These are phyloP conservation scores for Nemania bipapillata DNA, from an alignment of 2,329 filamentous ascomycete species.

Conservation along the genomic window DNA sequence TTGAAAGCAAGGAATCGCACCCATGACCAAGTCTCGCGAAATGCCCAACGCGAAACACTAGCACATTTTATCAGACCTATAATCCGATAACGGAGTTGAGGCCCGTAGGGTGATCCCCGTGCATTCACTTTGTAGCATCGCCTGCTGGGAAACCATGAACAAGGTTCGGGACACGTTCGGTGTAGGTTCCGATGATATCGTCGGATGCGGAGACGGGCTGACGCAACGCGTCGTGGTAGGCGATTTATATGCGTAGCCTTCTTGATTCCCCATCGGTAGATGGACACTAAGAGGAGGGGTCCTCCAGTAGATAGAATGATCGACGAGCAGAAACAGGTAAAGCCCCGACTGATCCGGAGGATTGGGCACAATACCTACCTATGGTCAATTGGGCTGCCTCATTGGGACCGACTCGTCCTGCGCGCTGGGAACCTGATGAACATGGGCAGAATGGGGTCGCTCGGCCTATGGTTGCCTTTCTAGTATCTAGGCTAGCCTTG, in stretches of 20 bases:
- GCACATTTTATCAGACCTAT: conserved; percentile 7
- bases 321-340: conserved; percentile 28
- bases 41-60: conserved; percentile 4
- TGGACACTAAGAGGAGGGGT: conserved; percentile 1
- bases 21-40: conserved; percentile 6
- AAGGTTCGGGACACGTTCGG: conserved; percentile 5
- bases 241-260: not conserved
- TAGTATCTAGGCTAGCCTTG: conserved; percentile 15
- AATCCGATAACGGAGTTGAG: conserved; percentile 23
- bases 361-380: conserved; percentile 16
- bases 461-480: conserved; percentile 19
- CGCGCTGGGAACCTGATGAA: not conserved
- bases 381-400: conserved; percentile 26
- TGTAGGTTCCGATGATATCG: conserved; percentile 15
- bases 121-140: conserved; percentile 2
- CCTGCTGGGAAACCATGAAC: not conserved
- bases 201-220: conserved; percentile 25
- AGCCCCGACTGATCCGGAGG: conserved; percentile 23
- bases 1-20: conserved; percentile 1
- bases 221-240: conserved; percentile 23
- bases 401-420: conserved; percentile 23
- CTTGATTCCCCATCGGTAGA: conserved; percentile 1
- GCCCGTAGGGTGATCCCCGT: not conserved
- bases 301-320: conserved; percentile 28
- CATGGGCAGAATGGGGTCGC: conserved; percentile 12